A percentile compares a stretch with the other conserved stretches of the same genome.
phyloP scores from a whole-genome alignment of 148 eudicot genomes.

The Camellia japonica region DNA sequence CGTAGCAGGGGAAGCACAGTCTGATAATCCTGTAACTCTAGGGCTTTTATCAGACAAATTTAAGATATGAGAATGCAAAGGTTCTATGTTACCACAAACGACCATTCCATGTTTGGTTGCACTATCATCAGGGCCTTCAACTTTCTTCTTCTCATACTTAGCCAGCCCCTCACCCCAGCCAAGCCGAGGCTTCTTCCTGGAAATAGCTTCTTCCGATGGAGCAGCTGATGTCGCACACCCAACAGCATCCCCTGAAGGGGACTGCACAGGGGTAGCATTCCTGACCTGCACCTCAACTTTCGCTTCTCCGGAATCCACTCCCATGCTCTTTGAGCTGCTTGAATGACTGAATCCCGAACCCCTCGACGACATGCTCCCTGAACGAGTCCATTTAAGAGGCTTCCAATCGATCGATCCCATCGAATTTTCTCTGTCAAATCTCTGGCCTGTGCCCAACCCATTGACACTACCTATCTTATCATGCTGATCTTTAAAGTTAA shows the following conservation, averaged over 20 bases:
- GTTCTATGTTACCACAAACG: slow-evolving; percentile 33
- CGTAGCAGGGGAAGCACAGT: slow-evolving; percentile 81
- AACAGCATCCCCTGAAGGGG: slow-evolving; percentile 56
- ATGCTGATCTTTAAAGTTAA: slow-evolving; percentile 45
- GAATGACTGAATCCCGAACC: slow-evolving; percentile 66
- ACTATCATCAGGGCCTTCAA: slow-evolving; percentile 66
- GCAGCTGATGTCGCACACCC: slow-evolving; percentile 36
- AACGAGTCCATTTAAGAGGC: slow-evolving; percentile 72
- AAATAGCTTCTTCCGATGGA: slow-evolving; percentile 50
- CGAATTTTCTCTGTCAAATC: slow-evolving; percentile 48
- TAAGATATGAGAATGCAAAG: slow-evolving; percentile 32
- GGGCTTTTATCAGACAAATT: slow-evolving; percentile 62
- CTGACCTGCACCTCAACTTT: slow-evolving; percentile 40
- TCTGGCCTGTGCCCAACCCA: slow-evolving; percentile 40
- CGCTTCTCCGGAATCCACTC: slow-evolving; percentile 41
- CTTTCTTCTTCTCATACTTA: slow-evolving; percentile 86
- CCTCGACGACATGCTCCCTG: slow-evolving; percentile 69
- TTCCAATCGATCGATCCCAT: slow-evolving; percentile 65
- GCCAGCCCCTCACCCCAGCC: slow-evolving; percentile 98
- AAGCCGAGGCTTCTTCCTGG: slow-evolving; percentile 86
- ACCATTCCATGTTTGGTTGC: slow-evolving; percentile 31
- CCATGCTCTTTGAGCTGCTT: slow-evolving; percentile 60
- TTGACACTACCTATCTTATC: slow-evolving; percentile 37
- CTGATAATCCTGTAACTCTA: slow-evolving; percentile 40
- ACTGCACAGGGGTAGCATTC: slow-evolving; percentile 38